Base-by-base conservation (phyloP, 805 yeast species). In the Priceomyces melissophilus region DNA sequence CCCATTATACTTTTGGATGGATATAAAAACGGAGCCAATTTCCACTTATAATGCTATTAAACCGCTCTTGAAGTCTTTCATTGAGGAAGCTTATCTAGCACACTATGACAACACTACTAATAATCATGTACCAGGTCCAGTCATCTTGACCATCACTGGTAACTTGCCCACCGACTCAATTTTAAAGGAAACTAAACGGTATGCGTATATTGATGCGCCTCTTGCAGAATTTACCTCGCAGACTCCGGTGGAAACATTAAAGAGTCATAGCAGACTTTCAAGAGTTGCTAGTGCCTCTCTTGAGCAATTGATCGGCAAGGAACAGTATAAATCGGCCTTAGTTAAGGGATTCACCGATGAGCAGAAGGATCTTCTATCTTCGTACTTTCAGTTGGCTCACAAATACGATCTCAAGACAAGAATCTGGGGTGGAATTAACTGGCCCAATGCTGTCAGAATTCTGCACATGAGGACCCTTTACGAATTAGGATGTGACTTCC, bases 391-490 rank as follows among this genome's bases (percentile, higher is more conserved):
- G 8, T 38, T 43, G 11, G 82, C 86, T 2, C 87, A 82, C 49
- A 52, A 58, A 2, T 43, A 61, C 37, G 77, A 78, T 10, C 51
- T 83, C 31, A 68, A 71, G 47, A 76, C 87, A 0, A 65, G 91
- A 41, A 64, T 83, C 25, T 84, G 90, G 90, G 89, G 82, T 13
- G 80, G 79, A 7, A 81, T 87, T 1, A 67, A 67, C 38, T 83
- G 88, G 88, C 89, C 90, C 3, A 55, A 57, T 2, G 44, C 51
- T 10, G 55, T 64, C 23, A 68, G 78, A 43, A 56, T 73, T 35
- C 54, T 54, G 3, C 71, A 81, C 30, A 77, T 84, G 78, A 50
- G 60, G 38, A 77, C 75, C 41, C 61, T 80, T 11, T 54, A 70
- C 33, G 62, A 59, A 12, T 44, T 67, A 10, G 81, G 80, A 2